Base-by-base conservation (phyloP, 345 rosid species). In the Erodium maritimum region DNA sequence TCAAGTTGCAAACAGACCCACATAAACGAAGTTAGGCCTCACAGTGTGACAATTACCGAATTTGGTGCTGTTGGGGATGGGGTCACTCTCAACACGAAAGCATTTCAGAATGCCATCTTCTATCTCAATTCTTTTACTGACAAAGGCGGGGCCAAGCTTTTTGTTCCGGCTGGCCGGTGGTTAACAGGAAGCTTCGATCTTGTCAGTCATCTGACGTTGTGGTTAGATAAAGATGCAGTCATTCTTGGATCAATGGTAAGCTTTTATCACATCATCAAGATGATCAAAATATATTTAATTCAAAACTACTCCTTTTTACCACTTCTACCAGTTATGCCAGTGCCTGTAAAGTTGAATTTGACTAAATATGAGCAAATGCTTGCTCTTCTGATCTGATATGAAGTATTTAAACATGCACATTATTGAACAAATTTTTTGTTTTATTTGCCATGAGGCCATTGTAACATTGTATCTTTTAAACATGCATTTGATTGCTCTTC, bases 41-140 rank as follows among this genome's bases (percentile, higher is more conserved):
- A 89, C 70, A 93, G 99, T 45, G 95, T 93, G 54, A 75, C 94
- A 0, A 85, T 93, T 61, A 89, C 99, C 33, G 99, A 93, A 71
- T 93, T 93, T 73, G 99, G 96, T 19, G 99, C 99, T 0, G 81
- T 93, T 54, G 99, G 99, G 63, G 99, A 93, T 75, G 96, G 99
- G 2, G 76, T 83, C 59, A 87, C 96, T 33, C 86, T 93, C 58
- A 93, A 93, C 72, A 93, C 99, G 0, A 93, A 89, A 75, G 99
- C 99, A 2, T 93, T 93, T 71, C 99, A 93, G 73, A 93, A 93
- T 73, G 99, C 96, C 63, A 79, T 93, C 77, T 89, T 93, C 80
- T 93, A 93, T 66, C 94, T 93, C 59, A 89, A 89, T 79, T 87
- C 99, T 17, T 93, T 93, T 65, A 62, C 96, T 33, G 99, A 93